phyloP scores from a whole-genome alignment of 83 land plant genomes.

The Thuja plicata region DNA sequence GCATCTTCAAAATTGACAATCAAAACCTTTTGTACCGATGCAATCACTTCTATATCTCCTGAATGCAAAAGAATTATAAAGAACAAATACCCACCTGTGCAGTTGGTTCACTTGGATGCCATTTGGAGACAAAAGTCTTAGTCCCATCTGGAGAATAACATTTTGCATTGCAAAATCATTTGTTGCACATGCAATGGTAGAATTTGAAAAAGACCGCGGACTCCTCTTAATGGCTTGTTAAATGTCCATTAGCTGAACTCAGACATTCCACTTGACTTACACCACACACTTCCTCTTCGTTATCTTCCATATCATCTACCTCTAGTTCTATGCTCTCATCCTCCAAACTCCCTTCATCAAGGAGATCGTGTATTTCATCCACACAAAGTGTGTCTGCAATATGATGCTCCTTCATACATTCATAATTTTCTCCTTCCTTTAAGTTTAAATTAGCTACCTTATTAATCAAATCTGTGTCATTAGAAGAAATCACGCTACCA shows the following conservation, averaged over 20 bases:
- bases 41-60: background rate
- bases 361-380: background rate
- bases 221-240: constrained; percentile 32
- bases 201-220: constrained; percentile 65
- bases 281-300: constrained; percentile 5
- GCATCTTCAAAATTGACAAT: background rate
- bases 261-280: constrained; percentile 26
- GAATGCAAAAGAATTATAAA: background rate
- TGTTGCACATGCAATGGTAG: constrained; percentile 90
- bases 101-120: constrained; percentile 90
- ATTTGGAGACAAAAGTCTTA: constrained; percentile 76
- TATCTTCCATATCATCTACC: background rate
- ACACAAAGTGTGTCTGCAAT: background rate
- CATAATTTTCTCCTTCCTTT: constrained; percentile 5
- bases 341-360: background rate
- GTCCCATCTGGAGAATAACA: constrained; percentile 94
- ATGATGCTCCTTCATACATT: background rate
- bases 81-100: constrained; percentile 51
- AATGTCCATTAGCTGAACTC: constrained; percentile 38
- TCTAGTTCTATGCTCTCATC: background rate
- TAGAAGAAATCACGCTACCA: background rate
- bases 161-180: constrained; percentile 98
- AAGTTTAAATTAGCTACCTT: background rate
- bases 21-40: background rate
- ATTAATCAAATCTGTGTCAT: background rate